Evolutionary conservation across 305 asterid genomes (phyloP).

Genomic region (Coffea humblotiana): DNA sequence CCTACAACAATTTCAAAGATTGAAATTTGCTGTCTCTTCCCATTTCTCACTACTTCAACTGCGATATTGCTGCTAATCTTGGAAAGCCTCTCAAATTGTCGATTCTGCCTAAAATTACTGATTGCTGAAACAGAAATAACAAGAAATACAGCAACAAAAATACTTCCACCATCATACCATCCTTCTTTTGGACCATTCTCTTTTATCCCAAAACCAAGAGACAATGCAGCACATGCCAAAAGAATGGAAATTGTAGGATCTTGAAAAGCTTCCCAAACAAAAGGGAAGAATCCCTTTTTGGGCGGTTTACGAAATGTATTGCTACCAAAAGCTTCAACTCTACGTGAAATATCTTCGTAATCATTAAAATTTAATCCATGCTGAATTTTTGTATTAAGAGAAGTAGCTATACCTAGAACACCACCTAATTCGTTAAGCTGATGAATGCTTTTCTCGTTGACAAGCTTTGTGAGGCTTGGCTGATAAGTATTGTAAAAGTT

Average conservation of each 20-base stretch:
- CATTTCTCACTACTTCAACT: constrained; percentile 60
- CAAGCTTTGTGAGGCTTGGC: constrained; percentile 35
- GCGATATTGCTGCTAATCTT: constrained; percentile 43
- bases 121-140: constrained; percentile 50
- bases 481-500: constrained; percentile 25
- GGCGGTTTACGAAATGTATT: constrained; percentile 40
- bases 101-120: constrained; percentile 49
- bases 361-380: constrained; percentile 38
- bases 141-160: constrained; percentile 50
- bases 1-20: constrained; percentile 61
- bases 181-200: constrained; percentile 55
- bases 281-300: constrained; percentile 24
- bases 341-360: constrained; percentile 18
- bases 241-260: constrained; percentile 51
- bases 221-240: constrained; percentile 51
- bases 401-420: constrained; percentile 32
- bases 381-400: constrained; percentile 28
- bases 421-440: constrained; percentile 37
- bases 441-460: constrained; percentile 36
- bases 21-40: constrained; percentile 46
- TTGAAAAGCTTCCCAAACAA: constrained; percentile 46
- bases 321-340: constrained; percentile 42
- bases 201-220: constrained; percentile 57
- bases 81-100: constrained; percentile 59
- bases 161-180: constrained; percentile 74